Percentiles rank a stretch among this genome's conserved stretches.
These are phyloP conservation scores for Carnegiea gigantea DNA, from an alignment of 179 eudicot species.

Conservation along the genomic window DNA sequence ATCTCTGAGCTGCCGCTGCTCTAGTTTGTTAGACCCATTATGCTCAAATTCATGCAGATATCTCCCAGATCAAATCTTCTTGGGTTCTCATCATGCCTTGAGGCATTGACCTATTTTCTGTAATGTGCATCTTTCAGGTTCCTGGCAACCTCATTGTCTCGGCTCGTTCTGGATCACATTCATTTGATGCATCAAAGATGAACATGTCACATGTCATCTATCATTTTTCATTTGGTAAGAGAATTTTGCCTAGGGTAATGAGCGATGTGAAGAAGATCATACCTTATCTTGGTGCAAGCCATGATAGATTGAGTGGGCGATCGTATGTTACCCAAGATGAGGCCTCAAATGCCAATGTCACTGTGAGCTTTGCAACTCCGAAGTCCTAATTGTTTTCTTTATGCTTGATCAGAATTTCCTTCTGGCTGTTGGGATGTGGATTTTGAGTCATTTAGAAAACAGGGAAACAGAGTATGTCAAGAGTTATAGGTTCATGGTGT, in stretches of 20 bases:
- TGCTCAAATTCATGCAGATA: background rate
- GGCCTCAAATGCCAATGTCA: constrained; percentile 67
- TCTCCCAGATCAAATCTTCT: background rate
- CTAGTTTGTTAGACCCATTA: background rate
- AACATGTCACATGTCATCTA: constrained; percentile 83
- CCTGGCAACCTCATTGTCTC: constrained; percentile 91
- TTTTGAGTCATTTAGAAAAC: background rate
- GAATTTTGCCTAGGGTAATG: constrained; percentile 52
- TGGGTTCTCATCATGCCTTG: background rate
- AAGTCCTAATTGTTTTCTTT: constrained; percentile 1
- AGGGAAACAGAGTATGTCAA: background rate
- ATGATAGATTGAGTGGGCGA: constrained; percentile 65
- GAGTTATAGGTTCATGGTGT: background rate
- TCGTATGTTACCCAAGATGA: constrained; percentile 57
- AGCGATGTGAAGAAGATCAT: constrained; percentile 63
- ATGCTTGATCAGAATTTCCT: background rate
- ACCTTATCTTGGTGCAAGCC: constrained; percentile 80
- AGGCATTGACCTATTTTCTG: constrained; percentile 16
- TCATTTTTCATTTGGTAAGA: constrained; percentile 80
- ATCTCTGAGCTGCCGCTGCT: background rate
- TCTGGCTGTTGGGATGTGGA: background rate
- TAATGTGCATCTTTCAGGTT: constrained; percentile 59
- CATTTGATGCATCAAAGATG: constrained; percentile 93
- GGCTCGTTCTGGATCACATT: constrained; percentile 89
- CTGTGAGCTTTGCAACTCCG: constrained; percentile 52